These are phyloP conservation scores for Plasmodium inui DNA, from an alignment of 169 alveolate genomes.

Conservation along the genomic window DNA sequence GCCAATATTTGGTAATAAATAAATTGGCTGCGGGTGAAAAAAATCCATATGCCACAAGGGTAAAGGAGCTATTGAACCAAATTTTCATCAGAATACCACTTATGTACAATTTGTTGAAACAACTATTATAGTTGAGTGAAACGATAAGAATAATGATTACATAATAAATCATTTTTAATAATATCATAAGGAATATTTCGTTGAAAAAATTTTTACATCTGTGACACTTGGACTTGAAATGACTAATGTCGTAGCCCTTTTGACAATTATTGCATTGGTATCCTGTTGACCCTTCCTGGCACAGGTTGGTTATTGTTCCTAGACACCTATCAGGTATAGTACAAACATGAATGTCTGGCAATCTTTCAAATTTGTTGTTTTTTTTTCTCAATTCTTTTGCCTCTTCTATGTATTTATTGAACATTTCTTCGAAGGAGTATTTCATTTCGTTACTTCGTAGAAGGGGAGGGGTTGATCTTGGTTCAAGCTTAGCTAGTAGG, in stretches of 20 bases:
- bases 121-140: slow-evolving; percentile 47
- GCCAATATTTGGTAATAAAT: slow-evolving; percentile 59
- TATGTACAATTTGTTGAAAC: slow-evolving; percentile 35
- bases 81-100: slow-evolving; percentile 73
- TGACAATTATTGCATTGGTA: slow-evolving; percentile 82
- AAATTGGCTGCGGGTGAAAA: slow-evolving; percentile 33
- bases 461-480: neutral
- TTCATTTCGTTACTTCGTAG: slow-evolving; percentile 16
- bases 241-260: slow-evolving; percentile 77
- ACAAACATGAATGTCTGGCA: slow-evolving; percentile 81
- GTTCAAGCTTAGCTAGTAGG: neutral
- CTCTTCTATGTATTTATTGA: slow-evolving; percentile 32
- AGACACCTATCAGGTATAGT: slow-evolving; percentile 79
- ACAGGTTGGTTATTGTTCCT: slow-evolving; percentile 74
- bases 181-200: slow-evolving; percentile 37
- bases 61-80: slow-evolving; percentile 67
- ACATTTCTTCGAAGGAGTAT: slow-evolving; percentile 19
- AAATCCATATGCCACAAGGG: slow-evolving; percentile 54
- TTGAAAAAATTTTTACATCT: slow-evolving; percentile 71
- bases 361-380: slow-evolving; percentile 67
- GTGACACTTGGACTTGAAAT: slow-evolving; percentile 79
- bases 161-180: slow-evolving; percentile 61
- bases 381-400: slow-evolving; percentile 67
- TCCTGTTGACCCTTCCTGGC: slow-evolving; percentile 83
- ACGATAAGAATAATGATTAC: slow-evolving; percentile 47